A percentile compares a stretch with the other conserved stretches of the same genome.
phyloP scores from a whole-genome alignment of 2,329 filamentous ascomycete species.

The Canariomyces notabilis region DNA sequence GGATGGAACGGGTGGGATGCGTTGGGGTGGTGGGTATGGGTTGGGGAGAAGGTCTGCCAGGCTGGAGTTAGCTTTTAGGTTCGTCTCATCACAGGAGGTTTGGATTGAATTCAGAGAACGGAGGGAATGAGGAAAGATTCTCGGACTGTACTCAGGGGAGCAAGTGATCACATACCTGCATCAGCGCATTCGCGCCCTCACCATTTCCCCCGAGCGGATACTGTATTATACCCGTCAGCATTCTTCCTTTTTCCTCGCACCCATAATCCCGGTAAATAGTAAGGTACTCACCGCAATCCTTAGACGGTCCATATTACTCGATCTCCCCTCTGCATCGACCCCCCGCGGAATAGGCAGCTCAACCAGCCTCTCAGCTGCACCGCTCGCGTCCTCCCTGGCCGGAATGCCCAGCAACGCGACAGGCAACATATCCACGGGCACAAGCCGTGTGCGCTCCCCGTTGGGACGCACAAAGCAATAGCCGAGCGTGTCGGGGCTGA shows the following conservation, averaged over 20 bases:
- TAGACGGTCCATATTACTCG: conserved; percentile 35
- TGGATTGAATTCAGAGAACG: no score
- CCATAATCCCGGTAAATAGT: no score
- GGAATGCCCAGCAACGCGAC: conserved; percentile 39
- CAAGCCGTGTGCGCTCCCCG: conserved; percentile 48
- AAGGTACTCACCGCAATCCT: conserved; percentile 31
- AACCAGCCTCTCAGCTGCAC: conserved; percentile 39
- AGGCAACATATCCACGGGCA: conserved; percentile 52
- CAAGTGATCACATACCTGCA: no score
- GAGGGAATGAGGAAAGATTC: no score
- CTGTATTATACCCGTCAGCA: no score
- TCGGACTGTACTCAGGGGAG: no score
- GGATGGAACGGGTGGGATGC: neutral
- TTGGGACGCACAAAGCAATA: conserved; percentile 52
- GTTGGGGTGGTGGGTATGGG: neutral
- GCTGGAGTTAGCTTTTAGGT: neutral
- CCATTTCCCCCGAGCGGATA: no score
- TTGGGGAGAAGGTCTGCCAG: neutral
- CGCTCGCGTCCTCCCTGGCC: conserved; percentile 32
- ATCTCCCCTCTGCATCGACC: conserved; percentile 34
- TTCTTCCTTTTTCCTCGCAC: no score
- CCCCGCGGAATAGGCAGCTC: conserved; percentile 41
- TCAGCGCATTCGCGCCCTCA: no score
- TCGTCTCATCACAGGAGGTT: no score
- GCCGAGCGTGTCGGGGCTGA: conserved; percentile 30